A percentile compares a stretch with the other conserved stretches of the same genome.
Evolutionary conservation across 371 early-diverging fungal genomes (phyloP).

Genomic region (Fennellomyces sp.): DNA sequence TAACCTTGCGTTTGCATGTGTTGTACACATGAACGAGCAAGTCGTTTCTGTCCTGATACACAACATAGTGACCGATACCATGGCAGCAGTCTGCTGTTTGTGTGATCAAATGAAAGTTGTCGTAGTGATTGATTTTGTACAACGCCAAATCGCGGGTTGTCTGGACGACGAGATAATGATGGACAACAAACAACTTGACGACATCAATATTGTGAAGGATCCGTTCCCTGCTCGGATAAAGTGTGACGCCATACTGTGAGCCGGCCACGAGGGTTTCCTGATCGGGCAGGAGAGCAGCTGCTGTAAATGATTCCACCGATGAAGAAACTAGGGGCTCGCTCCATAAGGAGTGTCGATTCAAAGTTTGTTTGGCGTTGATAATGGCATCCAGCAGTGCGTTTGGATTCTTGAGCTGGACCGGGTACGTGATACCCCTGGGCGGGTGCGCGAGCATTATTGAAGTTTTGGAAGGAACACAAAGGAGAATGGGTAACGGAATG

Average conservation of each 20-base stretch:
- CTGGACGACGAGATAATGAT: too few species aligned
- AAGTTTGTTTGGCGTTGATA: neutral
- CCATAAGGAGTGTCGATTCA: neutral
- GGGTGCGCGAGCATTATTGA: neutral
- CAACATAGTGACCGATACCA: neutral
- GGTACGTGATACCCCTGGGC: neutral
- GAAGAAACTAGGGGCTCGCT: neutral
- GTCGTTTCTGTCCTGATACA: neutral
- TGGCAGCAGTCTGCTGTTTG: too few species aligned
- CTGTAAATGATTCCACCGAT: neutral
- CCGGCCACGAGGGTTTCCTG: neutral
- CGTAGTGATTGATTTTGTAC: neutral
- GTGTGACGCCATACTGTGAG: neutral
- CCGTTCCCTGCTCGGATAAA: neutral
- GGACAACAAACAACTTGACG: neutral
- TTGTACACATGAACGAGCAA: neutral
- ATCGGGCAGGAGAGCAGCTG: neutral
- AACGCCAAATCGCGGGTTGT: too few species aligned
- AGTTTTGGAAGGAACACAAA: neutral
- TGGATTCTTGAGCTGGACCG: neutral
- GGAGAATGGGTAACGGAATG: neutral
- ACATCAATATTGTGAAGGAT: neutral
- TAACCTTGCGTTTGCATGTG: neutral
- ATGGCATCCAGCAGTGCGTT: neutral
- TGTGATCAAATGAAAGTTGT: too few species aligned